phyloP scores from a whole-genome alignment of 2,329 filamentous ascomycete genomes.

The Coniosporium tulheliwenetii region DNA sequence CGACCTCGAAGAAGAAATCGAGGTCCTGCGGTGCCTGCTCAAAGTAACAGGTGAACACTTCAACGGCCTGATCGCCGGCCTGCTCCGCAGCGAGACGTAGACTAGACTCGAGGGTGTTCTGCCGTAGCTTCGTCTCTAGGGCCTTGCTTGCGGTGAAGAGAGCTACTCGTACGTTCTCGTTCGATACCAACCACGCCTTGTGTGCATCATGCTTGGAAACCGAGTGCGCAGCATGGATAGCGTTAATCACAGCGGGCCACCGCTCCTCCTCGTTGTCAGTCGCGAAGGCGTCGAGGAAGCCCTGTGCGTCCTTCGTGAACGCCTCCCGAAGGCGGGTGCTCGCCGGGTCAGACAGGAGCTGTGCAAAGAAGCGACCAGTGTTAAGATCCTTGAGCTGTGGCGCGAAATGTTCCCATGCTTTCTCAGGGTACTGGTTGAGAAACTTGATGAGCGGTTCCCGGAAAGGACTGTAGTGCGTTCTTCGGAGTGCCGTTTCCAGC shows the following conservation, averaged over 20 bases:
- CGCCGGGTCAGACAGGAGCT: slow-evolving; percentile 62
- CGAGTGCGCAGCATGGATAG: slow-evolving; percentile 70
- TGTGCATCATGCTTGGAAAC: slow-evolving; percentile 52
- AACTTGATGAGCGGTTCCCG: slow-evolving; percentile 81
- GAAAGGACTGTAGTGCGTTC: slow-evolving; percentile 87
- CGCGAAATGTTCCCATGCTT: slow-evolving; percentile 71
- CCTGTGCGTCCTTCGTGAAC: slow-evolving; percentile 57
- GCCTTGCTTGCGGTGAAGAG: slow-evolving; percentile 55
- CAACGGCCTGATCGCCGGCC: slow-evolving; percentile 74
- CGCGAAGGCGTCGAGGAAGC: slow-evolving; percentile 48
- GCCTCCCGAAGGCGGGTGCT: slow-evolving; percentile 62
- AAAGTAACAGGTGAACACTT: slow-evolving; percentile 68
- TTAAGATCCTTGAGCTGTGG: slow-evolving; percentile 66
- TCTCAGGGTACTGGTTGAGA: slow-evolving; percentile 80
- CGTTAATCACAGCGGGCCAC: slow-evolving; percentile 71
- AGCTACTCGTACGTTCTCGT: slow-evolving; percentile 41
- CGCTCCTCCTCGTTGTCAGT: slow-evolving; percentile 50
- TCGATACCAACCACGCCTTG: slow-evolving; percentile 47
- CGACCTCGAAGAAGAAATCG: slow-evolving; percentile 69
- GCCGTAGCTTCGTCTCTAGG: slow-evolving; percentile 57
- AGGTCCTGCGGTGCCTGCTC: slow-evolving; percentile 58
- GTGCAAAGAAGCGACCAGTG: slow-evolving; percentile 82
- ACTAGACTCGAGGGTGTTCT: slow-evolving; percentile 50
- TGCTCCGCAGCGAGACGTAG: slow-evolving; percentile 79
- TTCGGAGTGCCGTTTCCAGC: slow-evolving; percentile 67